A percentile compares a stretch with the other conserved stretches of the same genome.
phyloP scores from a whole-genome alignment of 1,139 yeast genomes.

The Suhomyces wounanorum region DNA sequence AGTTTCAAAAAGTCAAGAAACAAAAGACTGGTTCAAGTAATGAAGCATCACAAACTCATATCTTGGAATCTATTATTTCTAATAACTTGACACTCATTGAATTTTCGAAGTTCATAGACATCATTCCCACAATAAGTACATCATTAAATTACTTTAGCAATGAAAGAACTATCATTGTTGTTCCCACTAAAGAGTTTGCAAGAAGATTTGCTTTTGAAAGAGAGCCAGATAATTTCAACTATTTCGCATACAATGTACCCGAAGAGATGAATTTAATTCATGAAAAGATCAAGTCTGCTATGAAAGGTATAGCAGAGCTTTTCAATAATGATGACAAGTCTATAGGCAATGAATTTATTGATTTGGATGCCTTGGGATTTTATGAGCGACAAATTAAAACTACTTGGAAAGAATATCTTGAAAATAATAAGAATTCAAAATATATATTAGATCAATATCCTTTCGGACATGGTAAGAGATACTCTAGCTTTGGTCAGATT shows the following conservation, averaged over 20 bases:
- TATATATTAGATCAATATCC: conserved; percentile 10
- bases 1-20: neutral
- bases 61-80: conserved; percentile 7
- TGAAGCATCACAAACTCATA: neutral
- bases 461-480: conserved; percentile 7
- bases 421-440: neutral
- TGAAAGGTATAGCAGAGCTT: conserved; percentile 10
- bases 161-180: conserved; percentile 38
- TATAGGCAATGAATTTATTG: conserved; percentile 4
- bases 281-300: neutral
- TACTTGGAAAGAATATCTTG: conserved; percentile 14
- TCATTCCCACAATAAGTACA: conserved; percentile 2
- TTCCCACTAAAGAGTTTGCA: conserved; percentile 17
- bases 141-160: conserved; percentile 3
- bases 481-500: conserved; percentile 9
- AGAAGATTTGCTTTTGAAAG: neutral
- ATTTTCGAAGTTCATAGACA: conserved; percentile 2
- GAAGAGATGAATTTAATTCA: conserved; percentile 5
- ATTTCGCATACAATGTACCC: conserved; percentile 2
- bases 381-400: conserved; percentile 15
- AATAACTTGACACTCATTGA: conserved; percentile 7
- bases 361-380: conserved; percentile 11
- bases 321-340: conserved; percentile 10
- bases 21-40: neutral
- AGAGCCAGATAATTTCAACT: neutral